Base-by-base conservation (phyloP, 1,139 yeast species). In the Candida anutae region DNA sequence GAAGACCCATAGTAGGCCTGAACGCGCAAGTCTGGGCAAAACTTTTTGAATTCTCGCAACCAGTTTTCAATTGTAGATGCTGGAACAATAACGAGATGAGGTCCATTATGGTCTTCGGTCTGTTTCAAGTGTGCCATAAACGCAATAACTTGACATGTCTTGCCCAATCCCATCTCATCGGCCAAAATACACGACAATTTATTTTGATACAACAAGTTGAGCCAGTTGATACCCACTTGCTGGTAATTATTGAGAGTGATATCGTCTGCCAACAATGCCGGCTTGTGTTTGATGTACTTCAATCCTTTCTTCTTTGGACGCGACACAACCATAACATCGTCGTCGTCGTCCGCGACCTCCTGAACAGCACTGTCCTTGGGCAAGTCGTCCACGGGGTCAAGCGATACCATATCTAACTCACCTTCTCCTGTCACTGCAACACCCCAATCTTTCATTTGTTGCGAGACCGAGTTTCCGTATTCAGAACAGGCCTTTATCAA, bases 91-190 rank as follows among this genome's bases (percentile, higher is more conserved):
- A 90, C 76, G 32, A 78, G 54, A 58, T 82, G 94, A 1, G 94
- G 94, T 0, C 90, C 88, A 5, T 57, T 53, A 23, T 56, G 50
- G 15, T 45, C 53, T 5, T 71, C 71, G 4, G 43, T 62, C 40
- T 83, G 80, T 46, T 84, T 82, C 43, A 90, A 64, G 46, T 82
- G 78, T 1, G 97, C 87, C 49, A 90, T 58, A 47, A 90, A 88
- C n/a, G 96, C 72, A 55, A 90, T 87, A 16, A 90, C 95, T 56
- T 90, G 97, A 53, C 95, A 82, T 0, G 97, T 90, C 50, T 90
- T 90, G 33, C 98, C 98, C 28, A 90, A 62, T 9, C 97, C 97
- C 97, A 88, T 87, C 53, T 90, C 99, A 56, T 90, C 99, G 0
- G 98, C 99, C 27, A 90, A 62, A 33, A 90, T 90, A 57, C 98